Conservation (phyloP, 2,329 filamentous ascomycete species). For the Calonectria henricotiae region DNA sequence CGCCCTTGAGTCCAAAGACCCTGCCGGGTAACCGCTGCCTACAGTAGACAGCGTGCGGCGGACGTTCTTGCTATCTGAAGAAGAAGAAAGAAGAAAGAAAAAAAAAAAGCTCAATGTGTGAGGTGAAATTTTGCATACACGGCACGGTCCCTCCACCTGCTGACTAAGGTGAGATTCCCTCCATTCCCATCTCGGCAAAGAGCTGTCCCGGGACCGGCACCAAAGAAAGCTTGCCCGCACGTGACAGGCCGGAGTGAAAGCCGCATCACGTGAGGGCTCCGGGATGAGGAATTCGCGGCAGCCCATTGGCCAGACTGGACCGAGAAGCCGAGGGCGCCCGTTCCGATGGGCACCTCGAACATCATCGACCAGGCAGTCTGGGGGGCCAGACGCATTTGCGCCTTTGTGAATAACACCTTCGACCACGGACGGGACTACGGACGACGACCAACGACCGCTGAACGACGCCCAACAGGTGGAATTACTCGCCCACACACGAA, state of each 20-base stretch:
- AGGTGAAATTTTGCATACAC: constrained; percentile 31
- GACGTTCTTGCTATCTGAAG: constrained; percentile 70
- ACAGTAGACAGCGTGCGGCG: constrained; percentile 56
- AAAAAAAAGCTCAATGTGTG: constrained; percentile 10
- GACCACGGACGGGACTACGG: constrained; percentile 40
- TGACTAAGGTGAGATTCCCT: constrained; percentile 38
- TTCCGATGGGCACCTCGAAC: constrained; percentile 41
- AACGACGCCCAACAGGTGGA: constrained; percentile 43
- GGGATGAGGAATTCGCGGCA: constrained; percentile 58
- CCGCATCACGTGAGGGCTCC: constrained; percentile 51
- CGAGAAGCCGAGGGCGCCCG: constrained; percentile 63
- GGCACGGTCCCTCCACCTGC: constrained; percentile 31
- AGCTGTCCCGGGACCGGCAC: constrained; percentile 16
- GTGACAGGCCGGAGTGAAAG: constrained; percentile 28
- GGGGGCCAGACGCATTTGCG: neutral
- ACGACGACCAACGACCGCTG: constrained; percentile 43
- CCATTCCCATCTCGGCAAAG: constrained; percentile 35
- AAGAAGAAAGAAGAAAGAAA: constrained; percentile 59
- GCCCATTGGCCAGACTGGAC: constrained; percentile 62
- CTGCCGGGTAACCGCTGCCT: constrained; percentile 55
- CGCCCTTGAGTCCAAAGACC: constrained; percentile 58
- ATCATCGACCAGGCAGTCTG: constrained; percentile 25
- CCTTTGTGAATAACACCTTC: constrained; percentile 13
- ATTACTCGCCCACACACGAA: constrained; percentile 27
- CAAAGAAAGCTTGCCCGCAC: constrained; percentile 5